phyloP scores from a whole-genome alignment of 495 filamentous ascomycete species.

The Cladorrhinum samala region DNA sequence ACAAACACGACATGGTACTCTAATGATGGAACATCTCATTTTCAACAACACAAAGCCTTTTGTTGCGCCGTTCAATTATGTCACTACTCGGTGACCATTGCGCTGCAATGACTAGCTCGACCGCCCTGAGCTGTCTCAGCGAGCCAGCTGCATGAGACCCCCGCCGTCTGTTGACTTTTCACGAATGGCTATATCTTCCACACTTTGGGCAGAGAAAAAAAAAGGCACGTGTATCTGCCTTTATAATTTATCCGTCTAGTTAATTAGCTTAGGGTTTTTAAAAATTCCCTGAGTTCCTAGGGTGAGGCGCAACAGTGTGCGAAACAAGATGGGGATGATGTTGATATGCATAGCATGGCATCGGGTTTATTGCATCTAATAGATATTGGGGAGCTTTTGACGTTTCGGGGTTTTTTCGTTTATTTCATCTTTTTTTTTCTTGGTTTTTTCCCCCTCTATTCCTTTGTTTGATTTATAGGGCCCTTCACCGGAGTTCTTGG shows the following conservation, averaged over 20 bases:
- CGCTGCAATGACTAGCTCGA: neutral
- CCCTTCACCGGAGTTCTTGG: no score
- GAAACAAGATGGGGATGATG: constrained; percentile 46
- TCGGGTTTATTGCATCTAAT: constrained; percentile 44
- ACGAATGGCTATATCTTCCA: neutral
- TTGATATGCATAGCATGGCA: constrained; percentile 51
- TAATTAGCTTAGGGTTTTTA: no score
- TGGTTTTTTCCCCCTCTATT: constrained; percentile 23
- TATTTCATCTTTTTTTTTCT: constrained; percentile 13
- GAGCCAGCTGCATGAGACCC: neutral
- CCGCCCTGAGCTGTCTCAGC: neutral
- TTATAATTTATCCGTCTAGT: no score
- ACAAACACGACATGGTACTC: constrained; percentile 1
- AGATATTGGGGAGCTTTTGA: constrained; percentile 34
- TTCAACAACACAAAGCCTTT: constrained; percentile 12
- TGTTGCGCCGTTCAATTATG: constrained; percentile 11
- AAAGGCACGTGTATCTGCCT: no score
- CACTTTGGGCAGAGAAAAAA: no score
- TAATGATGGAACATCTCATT: neutral
- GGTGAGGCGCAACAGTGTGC: constrained; percentile 33
- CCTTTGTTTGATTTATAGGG: constrained; percentile 18
- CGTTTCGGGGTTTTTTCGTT: constrained; percentile 4
- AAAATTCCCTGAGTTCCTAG: no score
- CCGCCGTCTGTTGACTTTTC: neutral
- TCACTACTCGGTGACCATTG: neutral